Evolutionary conservation across 176 grass and related monocot genomes (phyloP).

Genomic region (Oryza meyeriana): DNA sequence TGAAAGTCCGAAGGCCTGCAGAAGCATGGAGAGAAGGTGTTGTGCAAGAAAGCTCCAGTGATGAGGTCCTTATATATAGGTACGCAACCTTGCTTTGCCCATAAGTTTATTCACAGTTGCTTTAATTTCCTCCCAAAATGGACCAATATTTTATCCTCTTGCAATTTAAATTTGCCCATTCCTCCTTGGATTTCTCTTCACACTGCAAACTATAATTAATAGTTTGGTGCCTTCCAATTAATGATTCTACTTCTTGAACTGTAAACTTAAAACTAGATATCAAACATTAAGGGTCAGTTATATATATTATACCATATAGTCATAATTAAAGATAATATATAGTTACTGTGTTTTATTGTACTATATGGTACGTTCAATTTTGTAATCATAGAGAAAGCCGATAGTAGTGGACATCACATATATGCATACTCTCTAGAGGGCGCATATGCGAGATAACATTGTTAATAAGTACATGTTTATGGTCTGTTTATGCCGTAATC

Average conservation of each 20-base stretch:
- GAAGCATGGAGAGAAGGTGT: slow-evolving; percentile 26
- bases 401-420: neutral
- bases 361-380: neutral
- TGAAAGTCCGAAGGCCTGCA: neutral
- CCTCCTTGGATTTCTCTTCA: neutral
- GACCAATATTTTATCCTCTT: slow-evolving; percentile 26
- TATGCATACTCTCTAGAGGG: neutral
- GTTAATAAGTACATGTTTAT: slow-evolving; percentile 17
- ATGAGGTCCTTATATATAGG: slow-evolving; percentile 56
- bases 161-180: neutral
- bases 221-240: neutral
- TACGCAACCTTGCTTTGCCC: slow-evolving; percentile 44
- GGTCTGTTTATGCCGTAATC: slow-evolving; percentile 43
- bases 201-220: neutral
- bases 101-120: slow-evolving; percentile 28
- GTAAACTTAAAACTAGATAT: slow-evolving; percentile 2
- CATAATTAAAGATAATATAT: neutral
- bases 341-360: neutral
- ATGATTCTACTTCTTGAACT: neutral
- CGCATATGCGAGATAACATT: slow-evolving; percentile 29
- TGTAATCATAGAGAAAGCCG: neutral
- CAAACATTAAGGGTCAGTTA: neutral
- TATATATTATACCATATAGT: neutral
- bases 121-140: slow-evolving; percentile 32
- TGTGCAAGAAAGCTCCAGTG: slow-evolving; percentile 45